These are phyloP conservation scores for Rhizopus microsporus DNA, from an alignment of 371 early-diverging fungal species.

Conservation along the genomic window DNA sequence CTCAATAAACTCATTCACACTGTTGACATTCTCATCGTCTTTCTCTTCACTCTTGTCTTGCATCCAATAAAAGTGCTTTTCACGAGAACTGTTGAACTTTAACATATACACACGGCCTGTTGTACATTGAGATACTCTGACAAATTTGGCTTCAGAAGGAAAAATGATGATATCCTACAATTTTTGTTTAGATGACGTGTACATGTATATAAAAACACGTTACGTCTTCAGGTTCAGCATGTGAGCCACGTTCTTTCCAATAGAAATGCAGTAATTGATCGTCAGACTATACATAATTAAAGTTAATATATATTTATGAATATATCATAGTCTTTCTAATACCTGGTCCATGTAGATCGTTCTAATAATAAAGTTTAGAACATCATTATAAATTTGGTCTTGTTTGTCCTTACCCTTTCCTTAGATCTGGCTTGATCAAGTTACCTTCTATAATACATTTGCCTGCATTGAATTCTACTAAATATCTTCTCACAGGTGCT, in stretches of 20 bases:
- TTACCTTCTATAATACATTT: slow-evolving; percentile 70
- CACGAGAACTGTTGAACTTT: slow-evolving; percentile 71
- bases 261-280: slow-evolving; percentile 75
- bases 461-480: slow-evolving; percentile 79
- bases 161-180: slow-evolving; percentile 71
- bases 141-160: slow-evolving; percentile 74
- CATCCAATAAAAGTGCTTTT: slow-evolving; percentile 82
- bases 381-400: background rate
- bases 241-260: slow-evolving; percentile 69
- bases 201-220: slow-evolving; percentile 7
- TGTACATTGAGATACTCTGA: slow-evolving; percentile 64
- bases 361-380: slow-evolving; percentile 15
- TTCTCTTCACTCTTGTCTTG: slow-evolving; percentile 64
- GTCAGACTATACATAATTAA: slow-evolving; percentile 39
- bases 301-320: background rate
- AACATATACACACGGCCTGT: slow-evolving; percentile 75
- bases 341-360: slow-evolving; percentile 59
- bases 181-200: background rate
- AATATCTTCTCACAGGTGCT: slow-evolving; percentile 27
- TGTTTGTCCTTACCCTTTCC: slow-evolving; percentile 63
- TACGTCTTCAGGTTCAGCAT: slow-evolving; percentile 58
- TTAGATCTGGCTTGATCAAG: slow-evolving; percentile 67
- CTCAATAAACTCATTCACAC: slow-evolving; percentile 62
- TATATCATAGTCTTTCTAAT: slow-evolving; percentile 1
- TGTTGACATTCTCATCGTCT: slow-evolving; percentile 54